Evolutionary conservation across 768 basidiomycete species (phyloP).

Genomic region (Pluteus cervinus): DNA sequence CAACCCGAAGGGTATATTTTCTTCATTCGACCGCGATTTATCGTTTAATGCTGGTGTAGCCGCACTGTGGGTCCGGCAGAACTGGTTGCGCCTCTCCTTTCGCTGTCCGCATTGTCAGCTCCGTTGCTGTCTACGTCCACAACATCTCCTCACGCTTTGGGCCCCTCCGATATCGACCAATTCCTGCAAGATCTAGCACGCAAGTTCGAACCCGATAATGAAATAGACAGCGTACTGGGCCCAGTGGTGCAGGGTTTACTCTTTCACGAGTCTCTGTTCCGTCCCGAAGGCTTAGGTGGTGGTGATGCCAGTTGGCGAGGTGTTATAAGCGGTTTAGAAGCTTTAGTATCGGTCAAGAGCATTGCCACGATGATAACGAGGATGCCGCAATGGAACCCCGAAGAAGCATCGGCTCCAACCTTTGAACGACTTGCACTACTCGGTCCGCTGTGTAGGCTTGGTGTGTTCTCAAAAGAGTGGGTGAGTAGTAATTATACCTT

Average conservation of each 20-base stretch:
- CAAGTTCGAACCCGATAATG: constrained; percentile 76
- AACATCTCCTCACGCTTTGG: constrained; percentile 43
- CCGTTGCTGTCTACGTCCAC: constrained; percentile 51
- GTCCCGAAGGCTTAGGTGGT: constrained; percentile 65
- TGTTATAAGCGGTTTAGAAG: constrained; percentile 74
- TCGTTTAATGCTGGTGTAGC: constrained; percentile 28
- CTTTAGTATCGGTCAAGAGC: constrained; percentile 73
- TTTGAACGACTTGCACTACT: constrained; percentile 69
- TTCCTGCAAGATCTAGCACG: constrained; percentile 81
- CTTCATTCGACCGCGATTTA: not conserved
- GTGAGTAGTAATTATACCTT: constrained; percentile 34
- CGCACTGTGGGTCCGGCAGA: constrained; percentile 74
- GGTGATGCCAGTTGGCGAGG: constrained; percentile 83
- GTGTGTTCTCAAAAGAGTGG: constrained; percentile 88
- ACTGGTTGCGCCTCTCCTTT: constrained; percentile 75
- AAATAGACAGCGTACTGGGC: constrained; percentile 73
- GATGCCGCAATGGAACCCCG: constrained; percentile 70
- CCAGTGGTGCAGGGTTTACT: constrained; percentile 60
- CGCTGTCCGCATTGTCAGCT: constrained; percentile 60
- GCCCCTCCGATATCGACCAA: constrained; percentile 62
- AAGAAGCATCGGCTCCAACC: constrained; percentile 45
- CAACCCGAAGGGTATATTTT: constrained; percentile 63
- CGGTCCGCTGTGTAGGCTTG: constrained; percentile 80
- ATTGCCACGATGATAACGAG: constrained; percentile 78
- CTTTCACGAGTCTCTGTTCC: constrained; percentile 58